Conservation (phyloP, 2,329 filamentous ascomycete genomes). For the Neofusicoccum umdonicola region DNA sequence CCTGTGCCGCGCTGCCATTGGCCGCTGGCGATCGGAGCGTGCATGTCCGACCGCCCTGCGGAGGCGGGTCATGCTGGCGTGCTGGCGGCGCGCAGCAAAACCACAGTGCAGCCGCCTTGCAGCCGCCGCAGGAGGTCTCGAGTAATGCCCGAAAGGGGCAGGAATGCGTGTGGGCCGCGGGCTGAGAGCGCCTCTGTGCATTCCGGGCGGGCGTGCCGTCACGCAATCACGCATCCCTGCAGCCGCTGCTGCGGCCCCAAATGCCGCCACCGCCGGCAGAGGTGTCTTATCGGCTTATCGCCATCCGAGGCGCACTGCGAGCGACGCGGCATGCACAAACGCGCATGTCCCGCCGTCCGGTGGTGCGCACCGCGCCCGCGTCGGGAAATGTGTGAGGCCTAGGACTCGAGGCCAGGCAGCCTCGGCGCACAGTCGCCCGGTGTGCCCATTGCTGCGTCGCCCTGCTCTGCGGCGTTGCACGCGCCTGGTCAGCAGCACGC, state of each 20-base stretch:
- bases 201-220: constrained; percentile 3
- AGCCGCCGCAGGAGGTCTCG: not conserved
- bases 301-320: not conserved
- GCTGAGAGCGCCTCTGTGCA: not conserved
- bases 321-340: not conserved
- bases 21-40: not conserved
- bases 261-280: not conserved
- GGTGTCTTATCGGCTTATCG: constrained; percentile 7
- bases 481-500: not conserved
- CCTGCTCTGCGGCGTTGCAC: not conserved
- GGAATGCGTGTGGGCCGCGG: not conserved
- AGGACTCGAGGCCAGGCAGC: too few species aligned
- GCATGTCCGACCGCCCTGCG: constrained; percentile 10
- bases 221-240: constrained; percentile 1
- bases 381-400: not conserved
- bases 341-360: not conserved
- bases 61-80: constrained; percentile 3
- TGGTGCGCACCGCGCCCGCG: not conserved
- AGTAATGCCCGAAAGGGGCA: not conserved
- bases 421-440: too few species aligned
- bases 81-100: not conserved
- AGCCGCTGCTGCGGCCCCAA: not conserved
- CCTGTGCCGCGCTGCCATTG: constrained; percentile 6
- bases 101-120: not conserved
- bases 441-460: not conserved